Evolutionary conservation across 2,329 filamentous ascomycete genomes (phyloP).

Genomic region (Colletotrichum sp.): DNA sequence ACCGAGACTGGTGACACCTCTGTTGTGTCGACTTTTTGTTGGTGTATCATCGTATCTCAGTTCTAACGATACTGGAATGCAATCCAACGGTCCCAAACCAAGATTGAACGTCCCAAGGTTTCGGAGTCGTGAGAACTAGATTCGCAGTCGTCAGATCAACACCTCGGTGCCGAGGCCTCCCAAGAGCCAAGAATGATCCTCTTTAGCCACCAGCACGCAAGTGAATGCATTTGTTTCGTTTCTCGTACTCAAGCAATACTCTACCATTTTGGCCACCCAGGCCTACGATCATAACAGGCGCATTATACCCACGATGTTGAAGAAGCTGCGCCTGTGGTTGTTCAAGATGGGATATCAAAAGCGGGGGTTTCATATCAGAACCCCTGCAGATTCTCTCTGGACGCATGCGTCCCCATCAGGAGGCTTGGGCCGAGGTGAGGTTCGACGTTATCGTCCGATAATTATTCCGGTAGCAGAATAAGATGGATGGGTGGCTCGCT

Average conservation of each 20-base stretch:
- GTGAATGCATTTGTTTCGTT: background rate
- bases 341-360: background rate
- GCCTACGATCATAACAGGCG: background rate
- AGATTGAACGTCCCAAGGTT: background rate
- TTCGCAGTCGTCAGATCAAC: rapidly evolving
- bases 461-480: background rate
- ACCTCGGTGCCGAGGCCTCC: background rate
- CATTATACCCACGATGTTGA: background rate
- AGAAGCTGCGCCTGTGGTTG: background rate
- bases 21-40: background rate
- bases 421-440: background rate
- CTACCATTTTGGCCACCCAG: background rate
- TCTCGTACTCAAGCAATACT: background rate
- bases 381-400: background rate
- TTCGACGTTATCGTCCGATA: background rate
- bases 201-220: background rate
- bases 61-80: background rate
- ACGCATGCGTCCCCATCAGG: background rate
- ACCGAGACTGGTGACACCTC: rapidly evolving
- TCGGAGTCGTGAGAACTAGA: background rate
- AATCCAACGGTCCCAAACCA: background rate
- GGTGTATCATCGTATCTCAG: background rate
- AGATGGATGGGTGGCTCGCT: background rate
- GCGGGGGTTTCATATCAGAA: background rate
- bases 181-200: background rate